These are phyloP conservation scores for Russula virescens DNA, from an alignment of 768 basidiomycete genomes.

Conservation along the genomic window DNA sequence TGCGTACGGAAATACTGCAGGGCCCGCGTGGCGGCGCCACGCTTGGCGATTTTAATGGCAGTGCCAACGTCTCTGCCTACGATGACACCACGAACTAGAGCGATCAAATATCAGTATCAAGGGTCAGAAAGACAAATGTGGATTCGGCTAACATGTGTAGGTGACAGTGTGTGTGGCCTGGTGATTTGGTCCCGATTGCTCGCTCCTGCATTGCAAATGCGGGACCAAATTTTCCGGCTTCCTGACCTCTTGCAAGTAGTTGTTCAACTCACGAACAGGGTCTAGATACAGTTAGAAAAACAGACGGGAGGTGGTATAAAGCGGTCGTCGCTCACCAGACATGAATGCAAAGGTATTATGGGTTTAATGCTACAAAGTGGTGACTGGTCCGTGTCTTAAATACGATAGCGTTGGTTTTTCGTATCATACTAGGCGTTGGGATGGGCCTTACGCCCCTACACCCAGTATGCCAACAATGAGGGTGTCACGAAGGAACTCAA, in stretches of 20 bases:
- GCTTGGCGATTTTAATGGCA: neutral
- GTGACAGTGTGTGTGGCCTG: neutral
- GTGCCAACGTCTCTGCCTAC: neutral
- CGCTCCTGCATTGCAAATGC: neutral
- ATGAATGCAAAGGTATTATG: too few relatives aligned
- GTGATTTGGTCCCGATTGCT: neutral
- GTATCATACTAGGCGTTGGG: too few relatives aligned
- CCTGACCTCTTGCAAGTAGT: neutral
- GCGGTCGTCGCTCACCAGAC: neutral
- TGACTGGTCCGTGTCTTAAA: too few relatives aligned
- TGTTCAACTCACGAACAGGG: conserved; percentile 6
- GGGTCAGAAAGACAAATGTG: too few relatives aligned
- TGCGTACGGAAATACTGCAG: neutral
- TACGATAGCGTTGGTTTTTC: too few relatives aligned
- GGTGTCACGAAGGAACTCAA: too few relatives aligned
- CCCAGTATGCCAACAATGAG: too few relatives aligned
- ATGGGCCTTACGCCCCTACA: too few relatives aligned
- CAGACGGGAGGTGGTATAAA: neutral
- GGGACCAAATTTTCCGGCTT: neutral
- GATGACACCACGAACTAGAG: neutral
- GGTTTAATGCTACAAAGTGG: too few relatives aligned
- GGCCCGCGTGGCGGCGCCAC: neutral
- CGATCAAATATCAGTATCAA: neutral
- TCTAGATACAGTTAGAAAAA: neutral
- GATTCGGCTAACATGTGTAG: conserved; percentile 6